phyloP scores from a whole-genome alignment of 73 alveolate genomes.

The Durusdinium trenchii region DNA sequence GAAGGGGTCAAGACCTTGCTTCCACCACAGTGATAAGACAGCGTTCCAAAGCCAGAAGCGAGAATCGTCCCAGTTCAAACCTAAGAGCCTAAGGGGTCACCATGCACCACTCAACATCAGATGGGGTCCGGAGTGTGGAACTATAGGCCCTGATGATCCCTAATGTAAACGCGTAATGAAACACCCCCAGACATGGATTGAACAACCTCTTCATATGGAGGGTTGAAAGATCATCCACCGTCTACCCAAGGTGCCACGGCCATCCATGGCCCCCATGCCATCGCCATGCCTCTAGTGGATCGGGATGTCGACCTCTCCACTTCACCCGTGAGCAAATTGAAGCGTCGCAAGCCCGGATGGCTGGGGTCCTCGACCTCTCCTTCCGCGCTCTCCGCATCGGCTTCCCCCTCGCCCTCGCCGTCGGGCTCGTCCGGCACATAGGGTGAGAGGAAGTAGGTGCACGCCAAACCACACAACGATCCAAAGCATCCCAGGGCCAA shows the following conservation, averaged over 20 bases:
- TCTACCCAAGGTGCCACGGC: background rate
- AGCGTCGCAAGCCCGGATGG: conserved; percentile 52
- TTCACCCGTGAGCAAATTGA: conserved; percentile 84
- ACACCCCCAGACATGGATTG: background rate
- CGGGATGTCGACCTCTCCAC: too few relatives aligned
- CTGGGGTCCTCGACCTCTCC: background rate
- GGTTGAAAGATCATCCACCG: background rate
- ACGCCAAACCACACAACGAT: conserved; percentile 64
- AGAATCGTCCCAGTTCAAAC: too few relatives aligned
- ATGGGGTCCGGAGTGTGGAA: background rate
- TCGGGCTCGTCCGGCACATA: conserved; percentile 27
- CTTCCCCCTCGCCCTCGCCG: background rate
- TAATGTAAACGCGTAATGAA: background rate
- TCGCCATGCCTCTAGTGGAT: too few relatives aligned
- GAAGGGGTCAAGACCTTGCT: too few relatives aligned
- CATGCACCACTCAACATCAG: background rate
- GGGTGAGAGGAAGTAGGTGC: conserved; percentile 75
- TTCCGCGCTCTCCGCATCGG: conserved; percentile 8
- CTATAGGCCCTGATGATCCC: background rate
- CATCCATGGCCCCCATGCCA: too few relatives aligned
- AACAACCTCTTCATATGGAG: too few relatives aligned
- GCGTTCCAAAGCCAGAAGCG: too few relatives aligned
- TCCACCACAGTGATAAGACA: too few relatives aligned
- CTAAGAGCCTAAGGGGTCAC: too few relatives aligned
- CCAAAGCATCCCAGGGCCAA: conserved; percentile 87